Evolutionary conservation across 148 eudicot species (phyloP), one percentile per base, ranked within the genome.

Genomic region (Rhododendron henanense): DNA sequence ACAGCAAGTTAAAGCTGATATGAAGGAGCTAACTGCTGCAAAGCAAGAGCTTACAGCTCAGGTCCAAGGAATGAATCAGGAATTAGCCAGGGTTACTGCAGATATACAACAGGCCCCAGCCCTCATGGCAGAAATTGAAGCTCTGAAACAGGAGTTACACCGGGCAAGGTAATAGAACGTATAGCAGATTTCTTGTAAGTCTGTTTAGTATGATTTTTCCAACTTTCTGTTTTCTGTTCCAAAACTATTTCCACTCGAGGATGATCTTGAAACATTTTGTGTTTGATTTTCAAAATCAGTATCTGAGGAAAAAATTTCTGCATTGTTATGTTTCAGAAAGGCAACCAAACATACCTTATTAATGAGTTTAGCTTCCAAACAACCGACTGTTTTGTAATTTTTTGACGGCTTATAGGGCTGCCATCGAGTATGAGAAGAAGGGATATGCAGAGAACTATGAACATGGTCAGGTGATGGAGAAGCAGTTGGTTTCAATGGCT

Each of bases 351-450:
- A 25, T 3, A 67, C 15, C 2, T 67, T 67, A 25, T 11, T 67
- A 67, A 2, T 21, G 44, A 35, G 48, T 55, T 81, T 53, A 31
- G 65, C 5, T 71, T 35, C 82, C 74, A 65, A 18, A 63, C 19
- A 81, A 16, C 44, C 45, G 37, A 81, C 15, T 16, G 6, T 81
- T 25, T 21, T 73, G 21, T 35, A n/a, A 31, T 45, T 59, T 37
- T 81, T 35, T 85, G 41, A 85, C 78, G 90, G 55, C 53, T 85
- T 84, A 18, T 87, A 96, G 99, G 97, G 93, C 95, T 89, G 96
- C 99, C 44, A 92, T 96, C 86, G 99, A 95, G 85, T 93, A 93
- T 86, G 98, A 95, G 91, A 95, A 96, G 91, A 96, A 96, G 92
- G 93, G 92, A 39, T 94, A 94, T 87, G 95, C 97, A 6, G 96